These are phyloP conservation scores for Mycena rosella DNA, from an alignment of 768 basidiomycete genomes.

Conservation along the genomic window DNA sequence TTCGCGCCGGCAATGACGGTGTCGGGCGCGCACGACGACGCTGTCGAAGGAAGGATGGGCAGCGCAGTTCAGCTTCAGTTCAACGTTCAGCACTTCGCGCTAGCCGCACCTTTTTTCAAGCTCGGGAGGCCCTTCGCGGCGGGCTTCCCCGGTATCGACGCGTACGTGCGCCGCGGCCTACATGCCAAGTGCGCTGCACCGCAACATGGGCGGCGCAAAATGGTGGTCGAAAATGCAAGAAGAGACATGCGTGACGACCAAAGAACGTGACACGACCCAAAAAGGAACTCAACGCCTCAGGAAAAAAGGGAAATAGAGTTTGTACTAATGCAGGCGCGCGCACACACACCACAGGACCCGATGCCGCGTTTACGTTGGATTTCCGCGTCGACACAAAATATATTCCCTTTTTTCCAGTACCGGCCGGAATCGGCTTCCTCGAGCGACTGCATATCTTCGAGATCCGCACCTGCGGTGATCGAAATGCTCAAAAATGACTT, in stretches of 20 bases:
- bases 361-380: no score
- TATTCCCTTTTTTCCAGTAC: no score
- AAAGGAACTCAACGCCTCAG: no score
- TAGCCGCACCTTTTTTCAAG: slow-evolving; percentile 14
- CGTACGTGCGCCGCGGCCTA: slow-evolving; percentile 27
- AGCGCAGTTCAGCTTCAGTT: background rate
- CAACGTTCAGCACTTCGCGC: background rate
- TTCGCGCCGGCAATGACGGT: slow-evolving; percentile 85
- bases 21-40: slow-evolving; percentile 77
- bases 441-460: no score
- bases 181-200: background rate
- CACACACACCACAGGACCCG: no score
- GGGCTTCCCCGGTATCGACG: slow-evolving; percentile 12
- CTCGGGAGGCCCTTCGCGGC: background rate
- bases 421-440: no score
- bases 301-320: no score
- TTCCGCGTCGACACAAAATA: no score
- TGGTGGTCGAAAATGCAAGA: slow-evolving; percentile 9
- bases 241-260: slow-evolving; percentile 31
- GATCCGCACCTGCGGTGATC: no score
- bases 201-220: slow-evolving; percentile 20
- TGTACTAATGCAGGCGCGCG: no score
- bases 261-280: no score
- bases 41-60: slow-evolving; percentile 32
- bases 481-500: no score